phyloP scores from a whole-genome alignment of 2,329 filamentous ascomycete genomes.

The Exserohilum rostratum region DNA sequence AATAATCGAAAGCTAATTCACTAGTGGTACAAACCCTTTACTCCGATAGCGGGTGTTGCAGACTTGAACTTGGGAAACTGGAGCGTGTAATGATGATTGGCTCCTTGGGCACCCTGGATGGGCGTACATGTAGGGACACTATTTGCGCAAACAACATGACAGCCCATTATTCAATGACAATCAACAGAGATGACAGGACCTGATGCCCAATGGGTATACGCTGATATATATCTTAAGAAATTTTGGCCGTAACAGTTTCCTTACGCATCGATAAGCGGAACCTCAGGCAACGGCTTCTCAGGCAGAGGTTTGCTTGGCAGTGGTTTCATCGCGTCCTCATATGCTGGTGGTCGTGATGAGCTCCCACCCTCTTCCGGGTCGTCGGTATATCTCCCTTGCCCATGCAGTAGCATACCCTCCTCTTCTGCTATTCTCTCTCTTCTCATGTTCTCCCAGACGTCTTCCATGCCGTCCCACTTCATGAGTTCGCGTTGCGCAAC shows the following conservation, averaged over 20 bases:
- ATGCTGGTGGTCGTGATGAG: slow-evolving; percentile 8
- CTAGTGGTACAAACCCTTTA: neutral
- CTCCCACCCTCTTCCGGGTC: slow-evolving; percentile 26
- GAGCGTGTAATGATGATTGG: neutral
- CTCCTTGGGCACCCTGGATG: too few relatives aligned
- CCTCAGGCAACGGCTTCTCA: slow-evolving; percentile 43
- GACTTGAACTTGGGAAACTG: neutral
- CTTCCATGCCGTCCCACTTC: slow-evolving; percentile 44
- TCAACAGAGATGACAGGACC: neutral
- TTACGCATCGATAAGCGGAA: slow-evolving; percentile 44
- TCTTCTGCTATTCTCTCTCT: slow-evolving; percentile 29
- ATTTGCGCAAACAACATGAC: neutral
- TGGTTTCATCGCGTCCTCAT: slow-evolving; percentile 24
- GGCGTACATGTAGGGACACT: too few relatives aligned
- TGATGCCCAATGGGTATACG: neutral
- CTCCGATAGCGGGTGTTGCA: neutral
- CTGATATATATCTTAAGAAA: neutral
- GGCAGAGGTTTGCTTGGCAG: slow-evolving; percentile 42
- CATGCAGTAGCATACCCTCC: slow-evolving; percentile 28
- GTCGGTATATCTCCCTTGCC: slow-evolving; percentile 29
- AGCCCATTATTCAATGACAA: neutral
- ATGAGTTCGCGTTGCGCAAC: slow-evolving; percentile 37
- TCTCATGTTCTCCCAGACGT: slow-evolving; percentile 40
- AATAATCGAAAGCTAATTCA: too few relatives aligned
- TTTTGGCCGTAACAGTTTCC: neutral